Base-by-base conservation (phyloP, 306 rosid species). In the Cucurbita maxima region DNA sequence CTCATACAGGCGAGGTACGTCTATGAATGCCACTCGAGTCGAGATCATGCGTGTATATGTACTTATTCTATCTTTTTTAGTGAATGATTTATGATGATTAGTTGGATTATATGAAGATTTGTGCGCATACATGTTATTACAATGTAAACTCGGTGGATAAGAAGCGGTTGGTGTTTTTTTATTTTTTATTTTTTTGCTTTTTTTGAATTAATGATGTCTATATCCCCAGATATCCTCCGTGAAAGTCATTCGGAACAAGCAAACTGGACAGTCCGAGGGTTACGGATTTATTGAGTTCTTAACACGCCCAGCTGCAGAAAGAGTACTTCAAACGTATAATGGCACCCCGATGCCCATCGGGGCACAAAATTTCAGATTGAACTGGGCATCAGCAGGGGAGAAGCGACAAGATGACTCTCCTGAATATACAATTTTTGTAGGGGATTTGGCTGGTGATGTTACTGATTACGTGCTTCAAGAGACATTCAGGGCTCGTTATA, bases 321-420 rank as follows among this genome's bases (percentile, higher is more conserved):
- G 88, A 72, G 71, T 86, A 63, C 99, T 94, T 38, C 95, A 86
- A 68, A 54, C 96, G 8, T 87, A 52, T 43, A 91, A 91, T 4
- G 99, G 99, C 12, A 58, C 92, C 1, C 83, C 92, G 38, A 94
- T 94, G 99, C 99, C 99, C 0, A 90, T 84, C 38, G 95, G 95
- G 63, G 92, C 88, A 30, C 89, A 86, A 76, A 85, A 78, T 80
- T 94, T 85, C 55, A 85, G 99, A 76, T 76, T 94, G 86, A 94
- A 94, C 82, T 94, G 99, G 99, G 99, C 99, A 19, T 85, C 92
- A 55, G 86, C 91, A 0, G 96, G 99, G 7, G 99, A 94, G 76
- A 90, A 81, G 80, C 89, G 96, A 0, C 86, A 85, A 0, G 99
- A 94, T 41, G 99, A 94, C 70, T 15, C 89, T n/a, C 99, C 96